Evolutionary conservation across 2,329 filamentous ascomycete genomes (phyloP).

Genomic region (Scedosporium boydii): DNA sequence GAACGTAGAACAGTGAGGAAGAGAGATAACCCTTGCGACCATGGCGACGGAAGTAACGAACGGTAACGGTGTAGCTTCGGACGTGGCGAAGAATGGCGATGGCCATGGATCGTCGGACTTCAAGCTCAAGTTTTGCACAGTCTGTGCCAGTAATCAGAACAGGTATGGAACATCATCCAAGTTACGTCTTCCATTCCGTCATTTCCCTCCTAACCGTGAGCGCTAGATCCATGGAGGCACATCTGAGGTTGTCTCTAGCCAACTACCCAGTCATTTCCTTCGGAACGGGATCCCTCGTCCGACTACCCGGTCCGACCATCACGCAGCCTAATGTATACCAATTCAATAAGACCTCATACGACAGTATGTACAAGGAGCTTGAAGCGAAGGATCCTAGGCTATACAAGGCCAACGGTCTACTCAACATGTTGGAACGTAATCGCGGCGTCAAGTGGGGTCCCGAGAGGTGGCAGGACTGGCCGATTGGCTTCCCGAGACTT

Average conservation of each 20-base stretch:
- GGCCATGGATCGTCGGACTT: conserved; percentile 50
- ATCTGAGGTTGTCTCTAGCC: conserved; percentile 78
- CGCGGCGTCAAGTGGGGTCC: conserved; percentile 88
- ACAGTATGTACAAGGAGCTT: conserved; percentile 88
- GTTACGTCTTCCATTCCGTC: too few species aligned
- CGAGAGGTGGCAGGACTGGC: conserved; percentile 97
- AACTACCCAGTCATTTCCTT: conserved; percentile 96
- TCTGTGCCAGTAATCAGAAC: conserved; percentile 98
- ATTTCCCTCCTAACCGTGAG: conserved; percentile 11
- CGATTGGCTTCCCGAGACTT: conserved; percentile 71
- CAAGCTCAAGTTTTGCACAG: conserved; percentile 94
- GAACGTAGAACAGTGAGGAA: not conserved
- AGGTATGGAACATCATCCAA: conserved; percentile 56
- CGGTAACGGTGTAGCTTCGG: conserved; percentile 16
- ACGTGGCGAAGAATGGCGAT: conserved; percentile 30
- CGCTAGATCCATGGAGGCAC: conserved; percentile 90
- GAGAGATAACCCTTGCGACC: conserved; percentile 7
- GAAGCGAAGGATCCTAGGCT: conserved; percentile 75
- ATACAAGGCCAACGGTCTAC: conserved; percentile 83
- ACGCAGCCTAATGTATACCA: conserved; percentile 94
- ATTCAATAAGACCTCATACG: conserved; percentile 95
- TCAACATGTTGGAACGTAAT: conserved; percentile 94
- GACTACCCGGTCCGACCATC: conserved; percentile 82
- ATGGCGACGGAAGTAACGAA: conserved; percentile 17
- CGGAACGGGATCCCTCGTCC: conserved; percentile 89